Base-by-base conservation (phyloP, 1,284 basidiomycete species). In the Exobasidium rhododendri region DNA sequence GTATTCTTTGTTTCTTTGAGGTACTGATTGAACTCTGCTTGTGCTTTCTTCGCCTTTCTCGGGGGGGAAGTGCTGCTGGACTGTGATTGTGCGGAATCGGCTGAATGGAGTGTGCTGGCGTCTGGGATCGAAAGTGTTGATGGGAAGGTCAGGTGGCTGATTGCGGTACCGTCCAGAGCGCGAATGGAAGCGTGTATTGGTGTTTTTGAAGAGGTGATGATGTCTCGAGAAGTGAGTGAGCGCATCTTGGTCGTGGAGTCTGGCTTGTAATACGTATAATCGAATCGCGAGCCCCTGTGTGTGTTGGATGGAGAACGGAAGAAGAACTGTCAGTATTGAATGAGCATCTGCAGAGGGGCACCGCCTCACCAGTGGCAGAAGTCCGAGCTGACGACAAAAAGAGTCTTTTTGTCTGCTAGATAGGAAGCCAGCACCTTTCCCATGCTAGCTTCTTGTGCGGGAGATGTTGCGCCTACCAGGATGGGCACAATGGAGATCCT, bases 311-410 rank as follows among this genome's bases (percentile, higher is more conserved):
- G 44, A 35, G 2, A 1, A 40, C 1, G 57, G 10, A 50, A n/a
- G 13, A 32, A n/a, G 24, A 54, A 29, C 7, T 44, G 13, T n/a
- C n/a, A n/a, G n/a, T n/a, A n/a, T n/a, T n/a, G n/a, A n/a, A n/a
- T n/a, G n/a, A n/a, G n/a, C n/a, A n/a, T n/a, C n/a, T n/a, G n/a
- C n/a, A n/a, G n/a, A n/a, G n/a, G n/a, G n/a, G n/a, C n/a, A n/a
- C n/a, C n/a, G 49, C 11, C 84, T 63, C 71, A 93, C 94, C 94
- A 98, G 80, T 98, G 94, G 76, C 96, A 98, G 78, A 99, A 99
- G 81, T 99, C 96, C 65, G 89, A 91, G 2, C 93, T 97, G 59
- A 97, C 85, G 45, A 98, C 88, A 73, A 89, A 93, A 65, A 98
- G 84, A 0, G 91, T 97, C 61, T 88, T 86, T 0, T 86, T 84